A percentile compares a stretch with the other conserved stretches of the same genome.
Evolutionary conservation across 176 grass and related monocot genomes (phyloP).

Genomic region (Aechmea fasciata): DNA sequence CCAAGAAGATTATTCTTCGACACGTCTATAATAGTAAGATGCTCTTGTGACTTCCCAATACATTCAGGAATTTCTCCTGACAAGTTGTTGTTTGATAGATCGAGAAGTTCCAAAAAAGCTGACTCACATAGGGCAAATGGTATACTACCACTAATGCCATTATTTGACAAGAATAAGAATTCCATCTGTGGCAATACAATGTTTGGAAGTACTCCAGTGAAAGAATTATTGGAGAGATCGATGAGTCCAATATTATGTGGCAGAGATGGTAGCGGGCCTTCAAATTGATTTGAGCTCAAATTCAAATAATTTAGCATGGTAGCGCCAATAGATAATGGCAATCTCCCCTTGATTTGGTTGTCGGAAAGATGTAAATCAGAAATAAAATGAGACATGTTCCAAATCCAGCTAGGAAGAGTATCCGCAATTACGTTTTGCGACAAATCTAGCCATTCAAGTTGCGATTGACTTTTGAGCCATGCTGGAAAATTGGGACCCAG

Average conservation of each 20-base stretch:
- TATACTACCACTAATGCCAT: no score
- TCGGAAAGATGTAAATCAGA: not conserved
- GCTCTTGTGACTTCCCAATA: no score
- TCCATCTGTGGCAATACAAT: no score
- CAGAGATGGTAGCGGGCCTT: not conserved
- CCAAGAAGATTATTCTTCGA: constrained; percentile 39
- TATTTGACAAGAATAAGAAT: no score
- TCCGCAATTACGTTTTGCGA: constrained; percentile 8
- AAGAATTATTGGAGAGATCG: not conserved
- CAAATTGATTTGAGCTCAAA: constrained; percentile 7
- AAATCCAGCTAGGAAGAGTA: constrained; percentile 26
- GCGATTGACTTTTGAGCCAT: constrained; percentile 19
- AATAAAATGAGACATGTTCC: constrained; percentile 7
- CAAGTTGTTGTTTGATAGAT: no score
- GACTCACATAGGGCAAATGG: no score
- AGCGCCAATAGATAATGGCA: not conserved
- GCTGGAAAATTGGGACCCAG: constrained; percentile 23
- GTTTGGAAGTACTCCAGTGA: not conserved
- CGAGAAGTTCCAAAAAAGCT: not conserved
- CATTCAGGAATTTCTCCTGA: not conserved
- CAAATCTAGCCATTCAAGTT: not conserved
- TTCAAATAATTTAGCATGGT: not conserved
- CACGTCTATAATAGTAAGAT: constrained; percentile 15
- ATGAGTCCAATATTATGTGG: not conserved
- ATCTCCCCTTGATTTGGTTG: constrained; percentile 5